Base-by-base conservation (phyloP, 108 stramenopile species). In the Mediolabrus comicus region DNA sequence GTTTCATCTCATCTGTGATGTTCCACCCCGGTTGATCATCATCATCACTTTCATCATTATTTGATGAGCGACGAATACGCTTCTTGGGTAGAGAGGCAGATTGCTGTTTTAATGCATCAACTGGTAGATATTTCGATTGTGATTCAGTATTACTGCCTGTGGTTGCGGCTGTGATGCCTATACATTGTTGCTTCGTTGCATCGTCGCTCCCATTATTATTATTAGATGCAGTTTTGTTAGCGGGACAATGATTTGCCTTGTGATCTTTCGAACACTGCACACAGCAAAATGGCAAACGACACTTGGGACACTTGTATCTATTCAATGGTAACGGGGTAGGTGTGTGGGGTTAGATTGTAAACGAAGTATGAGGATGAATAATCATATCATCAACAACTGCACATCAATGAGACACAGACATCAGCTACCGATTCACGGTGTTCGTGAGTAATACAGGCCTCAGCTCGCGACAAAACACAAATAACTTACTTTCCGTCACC, bases 301-400 rank as follows among this genome's bases (percentile, higher is more conserved):
- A 93, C 73, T 91, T 90, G 28, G 92, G 92, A 60, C 89, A 91
- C 66, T 93, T 93, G 82, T 93, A 93, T 51, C 82, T 89, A 56
- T 57, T 32, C 17, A 24, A 33, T 13, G 32, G 26, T n/a, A 6
- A 56, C 2, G 31, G 8, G n/a, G 4, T 31, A 57, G 31, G 24
- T 9, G 24, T 17, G 56, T 33, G 27, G 12, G 14, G 55, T 28
- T n/a, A 31, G 31, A 56, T 31, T 14, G 17, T 7, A 25, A 57
- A 57, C n/a, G 19, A 22, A 2, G 41, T 33, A 33, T 3, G 16
- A 17, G 46, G 22, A 22, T 22, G 2, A 19, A 33, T 7, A 17
- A 49, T 24, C 46, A 49, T 9, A 46, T 33, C 3, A 49, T 49
- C 0, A 17, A 43, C 41, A n/a, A 17, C 41, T 17, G 41, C n/a